Percentiles rank a stretch among this genome's conserved stretches.
phyloP scores from a whole-genome alignment of 2,329 filamentous ascomycete species.

The Fonsecaea pugnacius region DNA sequence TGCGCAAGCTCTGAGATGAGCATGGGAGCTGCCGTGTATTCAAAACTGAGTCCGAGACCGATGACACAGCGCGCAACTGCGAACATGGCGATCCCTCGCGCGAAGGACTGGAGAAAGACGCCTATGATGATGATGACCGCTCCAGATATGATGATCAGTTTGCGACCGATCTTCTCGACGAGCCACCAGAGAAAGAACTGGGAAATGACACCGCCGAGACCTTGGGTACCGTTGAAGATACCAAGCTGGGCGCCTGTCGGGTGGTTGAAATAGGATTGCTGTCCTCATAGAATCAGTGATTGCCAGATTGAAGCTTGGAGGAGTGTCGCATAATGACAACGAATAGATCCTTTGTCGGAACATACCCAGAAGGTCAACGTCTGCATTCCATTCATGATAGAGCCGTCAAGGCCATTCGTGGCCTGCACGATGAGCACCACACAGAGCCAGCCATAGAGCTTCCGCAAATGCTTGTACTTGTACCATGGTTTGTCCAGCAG shows the following conservation, averaged over 20 bases:
- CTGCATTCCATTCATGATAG: slow-evolving; percentile 41
- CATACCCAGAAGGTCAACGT: slow-evolving; percentile 31
- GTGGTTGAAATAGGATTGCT: slow-evolving; percentile 38
- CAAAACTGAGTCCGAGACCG: slow-evolving; percentile 22
- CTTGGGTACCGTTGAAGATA: slow-evolving; percentile 25
- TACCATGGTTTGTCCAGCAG: slow-evolving; percentile 25
- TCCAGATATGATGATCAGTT: slow-evolving; percentile 18
- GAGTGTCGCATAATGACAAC: background rate
- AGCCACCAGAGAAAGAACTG: slow-evolving; percentile 28
- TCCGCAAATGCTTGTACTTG: slow-evolving; percentile 24
- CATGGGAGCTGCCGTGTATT: slow-evolving; percentile 25
- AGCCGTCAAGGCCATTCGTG: slow-evolving; percentile 22
- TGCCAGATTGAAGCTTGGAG: background rate
- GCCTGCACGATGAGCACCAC: slow-evolving; percentile 27
- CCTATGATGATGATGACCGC: slow-evolving; percentile 24
- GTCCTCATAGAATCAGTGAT: slow-evolving; percentile 21
- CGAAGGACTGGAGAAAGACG: slow-evolving; percentile 23
- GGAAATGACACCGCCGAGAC: slow-evolving; percentile 22
- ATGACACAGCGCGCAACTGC: slow-evolving; percentile 24
- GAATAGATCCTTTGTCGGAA: background rate
- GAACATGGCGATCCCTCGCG: slow-evolving; percentile 21
- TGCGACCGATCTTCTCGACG: slow-evolving; percentile 24
- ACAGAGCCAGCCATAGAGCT: slow-evolving; percentile 24
- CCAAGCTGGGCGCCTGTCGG: slow-evolving; percentile 32
- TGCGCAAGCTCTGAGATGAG: slow-evolving; percentile 22